A percentile compares a stretch with the other conserved stretches of the same genome.
These are phyloP conservation scores for Coemansia reversa DNA, from an alignment of 192 early-diverging fungal species.

Conservation along the genomic window DNA sequence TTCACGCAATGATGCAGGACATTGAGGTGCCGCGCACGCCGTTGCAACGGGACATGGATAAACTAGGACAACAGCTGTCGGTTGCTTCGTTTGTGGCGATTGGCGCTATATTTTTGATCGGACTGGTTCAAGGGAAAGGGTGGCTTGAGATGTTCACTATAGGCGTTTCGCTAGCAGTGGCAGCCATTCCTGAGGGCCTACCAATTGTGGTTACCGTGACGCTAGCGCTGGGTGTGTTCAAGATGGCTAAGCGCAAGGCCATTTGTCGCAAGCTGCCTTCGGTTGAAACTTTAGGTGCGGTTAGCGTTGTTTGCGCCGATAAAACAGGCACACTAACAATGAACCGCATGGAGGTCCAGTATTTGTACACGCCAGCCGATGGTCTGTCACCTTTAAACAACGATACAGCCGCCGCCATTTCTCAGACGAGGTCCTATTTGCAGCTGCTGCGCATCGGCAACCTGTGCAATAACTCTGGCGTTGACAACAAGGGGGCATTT, in stretches of 20 bases:
- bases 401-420: conserved; percentile 10
- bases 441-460: conserved; percentile 65
- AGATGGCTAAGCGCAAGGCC: conserved; percentile 88
- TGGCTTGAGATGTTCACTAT: conserved; percentile 97
- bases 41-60: conserved; percentile 91
- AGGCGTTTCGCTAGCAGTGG: conserved; percentile 85
- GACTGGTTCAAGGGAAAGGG: conserved; percentile 81
- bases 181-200: conserved; percentile 97
- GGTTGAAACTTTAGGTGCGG: conserved; percentile 91
- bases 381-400: conserved; percentile 46
- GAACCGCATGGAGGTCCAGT: conserved; percentile 93
- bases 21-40: conserved; percentile 90
- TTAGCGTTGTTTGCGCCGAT: conserved; percentile 94
- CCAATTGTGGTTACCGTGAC: conserved; percentile 98
- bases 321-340: conserved; percentile 96
- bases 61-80: conserved; percentile 61
- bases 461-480: conserved; percentile 86
- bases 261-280: conserved; percentile 95
- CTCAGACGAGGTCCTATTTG: conserved; percentile 39
- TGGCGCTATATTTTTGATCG: conserved; percentile 69
- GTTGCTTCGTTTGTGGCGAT: conserved; percentile 86
- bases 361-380: conserved; percentile 66
- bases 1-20: conserved; percentile 92
- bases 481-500: conserved; percentile 69
- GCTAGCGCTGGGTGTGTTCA: conserved; percentile 83